Evolutionary conservation across 129 eudicot genomes (phyloP).

Genomic region (Erigeron canadensis): DNA sequence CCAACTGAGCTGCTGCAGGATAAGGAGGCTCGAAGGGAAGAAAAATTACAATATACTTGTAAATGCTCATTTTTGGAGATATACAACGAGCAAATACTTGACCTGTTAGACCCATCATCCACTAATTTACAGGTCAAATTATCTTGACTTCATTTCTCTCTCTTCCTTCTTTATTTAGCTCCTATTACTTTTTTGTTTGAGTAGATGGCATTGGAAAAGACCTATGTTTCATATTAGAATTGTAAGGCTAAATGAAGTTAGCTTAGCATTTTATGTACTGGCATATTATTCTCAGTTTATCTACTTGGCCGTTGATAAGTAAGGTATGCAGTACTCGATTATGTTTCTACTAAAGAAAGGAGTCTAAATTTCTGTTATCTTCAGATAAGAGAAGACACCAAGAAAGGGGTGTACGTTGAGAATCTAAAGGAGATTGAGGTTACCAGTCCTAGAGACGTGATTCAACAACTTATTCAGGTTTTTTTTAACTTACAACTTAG

Average conservation of each 20-base stretch:
- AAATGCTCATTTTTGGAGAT: slow-evolving; percentile 96
- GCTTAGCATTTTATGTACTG: neutral
- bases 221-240: neutral
- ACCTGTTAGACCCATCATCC: slow-evolving; percentile 90
- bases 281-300: neutral
- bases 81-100: slow-evolving; percentile 94
- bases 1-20: slow-evolving; percentile 50
- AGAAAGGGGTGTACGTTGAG: slow-evolving; percentile 93
- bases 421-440: slow-evolving; percentile 88
- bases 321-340: too few species aligned
- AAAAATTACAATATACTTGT: slow-evolving; percentile 77
- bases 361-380: slow-evolving; percentile 19
- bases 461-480: slow-evolving; percentile 96
- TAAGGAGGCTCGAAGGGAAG: slow-evolving; percentile 91
- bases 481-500: slow-evolving; percentile 13
- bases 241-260: slow-evolving; percentile 3
- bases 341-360: neutral
- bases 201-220: neutral
- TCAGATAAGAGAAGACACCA: slow-evolving; percentile 93
- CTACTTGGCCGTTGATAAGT: too few species aligned
- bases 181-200: slow-evolving; percentile 13
- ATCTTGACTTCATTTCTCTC: neutral
- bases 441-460: slow-evolving; percentile 86
- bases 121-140: slow-evolving; percentile 72
- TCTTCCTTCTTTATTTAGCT: slow-evolving; percentile 9